These are phyloP conservation scores for Setaria italica DNA, from an alignment of 202 grass and related monocot species.

Conservation along the genomic window DNA sequence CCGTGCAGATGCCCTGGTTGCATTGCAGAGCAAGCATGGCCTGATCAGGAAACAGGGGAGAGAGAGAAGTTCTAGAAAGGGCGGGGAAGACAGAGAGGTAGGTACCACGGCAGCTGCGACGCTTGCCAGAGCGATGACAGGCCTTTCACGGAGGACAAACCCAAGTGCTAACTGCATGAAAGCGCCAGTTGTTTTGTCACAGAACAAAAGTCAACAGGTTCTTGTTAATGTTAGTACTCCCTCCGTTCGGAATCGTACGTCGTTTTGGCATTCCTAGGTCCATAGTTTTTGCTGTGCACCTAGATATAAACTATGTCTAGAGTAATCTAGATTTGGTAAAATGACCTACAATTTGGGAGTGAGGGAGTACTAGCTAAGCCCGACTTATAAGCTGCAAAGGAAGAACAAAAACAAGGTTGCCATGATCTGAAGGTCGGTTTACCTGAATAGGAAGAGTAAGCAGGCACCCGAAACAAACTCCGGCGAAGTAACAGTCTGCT, in stretches of 20 bases:
- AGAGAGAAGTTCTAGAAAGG: not conserved
- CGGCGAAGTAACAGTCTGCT: constrained; percentile 78
- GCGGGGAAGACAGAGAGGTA: not conserved
- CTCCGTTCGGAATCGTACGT: too few species aligned
- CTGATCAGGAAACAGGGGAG: constrained; percentile 18
- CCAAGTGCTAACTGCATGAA: constrained; percentile 68
- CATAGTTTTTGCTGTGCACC: too few species aligned
- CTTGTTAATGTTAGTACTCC: not conserved
- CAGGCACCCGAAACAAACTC: constrained; percentile 83
- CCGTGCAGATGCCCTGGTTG: constrained; percentile 72
- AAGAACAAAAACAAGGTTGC: not conserved
- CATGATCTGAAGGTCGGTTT: not conserved
- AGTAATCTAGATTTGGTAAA: too few species aligned
- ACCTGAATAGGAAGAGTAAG: constrained; percentile 93
- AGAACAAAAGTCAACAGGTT: not conserved
- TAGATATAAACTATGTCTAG: too few species aligned
- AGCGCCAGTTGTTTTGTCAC: constrained; percentile 31
- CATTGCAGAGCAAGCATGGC: constrained; percentile 13
- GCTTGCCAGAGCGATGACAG: constrained; percentile 75
- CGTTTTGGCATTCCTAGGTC: too few species aligned
- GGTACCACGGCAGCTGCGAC: constrained; percentile 82
- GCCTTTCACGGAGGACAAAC: constrained; percentile 72
- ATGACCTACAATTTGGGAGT: too few species aligned
- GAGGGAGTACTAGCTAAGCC: not conserved
- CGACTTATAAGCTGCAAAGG: constrained; percentile 4